Percentiles rank a stretch among this genome's conserved stretches.
Evolutionary conservation across 176 grass and related monocot genomes (phyloP).

Genomic region (Bromus sterilis): DNA sequence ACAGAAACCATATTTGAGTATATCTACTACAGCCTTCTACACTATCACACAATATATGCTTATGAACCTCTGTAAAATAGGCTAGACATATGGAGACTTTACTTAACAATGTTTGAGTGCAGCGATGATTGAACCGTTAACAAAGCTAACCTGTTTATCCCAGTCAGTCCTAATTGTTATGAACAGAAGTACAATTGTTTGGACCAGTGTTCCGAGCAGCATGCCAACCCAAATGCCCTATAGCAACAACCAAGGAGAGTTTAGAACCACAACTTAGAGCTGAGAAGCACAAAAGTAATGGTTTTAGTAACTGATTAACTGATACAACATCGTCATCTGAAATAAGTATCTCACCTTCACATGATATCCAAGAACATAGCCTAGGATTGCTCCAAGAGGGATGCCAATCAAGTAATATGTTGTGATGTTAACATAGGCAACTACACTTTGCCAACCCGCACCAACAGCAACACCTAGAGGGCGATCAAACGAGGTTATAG

Average conservation of each 20-base stretch:
- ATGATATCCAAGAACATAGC: conserved; percentile 51
- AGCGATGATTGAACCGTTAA: neutral
- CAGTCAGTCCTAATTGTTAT: conserved; percentile 70
- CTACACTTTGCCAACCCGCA: conserved; percentile 66
- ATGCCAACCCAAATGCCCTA: conserved; percentile 96
- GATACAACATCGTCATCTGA: neutral
- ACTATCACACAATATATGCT: neutral
- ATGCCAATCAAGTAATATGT: conserved; percentile 85
- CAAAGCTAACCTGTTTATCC: conserved; percentile 52
- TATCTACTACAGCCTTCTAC: neutral
- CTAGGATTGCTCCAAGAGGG: conserved; percentile 62
- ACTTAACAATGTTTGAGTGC: neutral
- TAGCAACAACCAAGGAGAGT: neutral
- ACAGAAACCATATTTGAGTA: neutral
- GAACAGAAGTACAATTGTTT: conserved; percentile 54
- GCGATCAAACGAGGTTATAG: neutral
- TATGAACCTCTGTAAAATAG: neutral
- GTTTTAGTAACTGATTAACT: neutral
- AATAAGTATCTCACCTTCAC: conserved; percentile 37
- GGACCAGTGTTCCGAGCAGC: conserved; percentile 62
- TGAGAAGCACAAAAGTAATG: neutral
- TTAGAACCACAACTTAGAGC: neutral
- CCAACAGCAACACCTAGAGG: conserved; percentile 65
- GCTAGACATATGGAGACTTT: neutral
- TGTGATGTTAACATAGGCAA: conserved; percentile 77